Evolutionary conservation across 306 rosid species (phyloP).

Genomic region (Chamaecrista fasciculata): DNA sequence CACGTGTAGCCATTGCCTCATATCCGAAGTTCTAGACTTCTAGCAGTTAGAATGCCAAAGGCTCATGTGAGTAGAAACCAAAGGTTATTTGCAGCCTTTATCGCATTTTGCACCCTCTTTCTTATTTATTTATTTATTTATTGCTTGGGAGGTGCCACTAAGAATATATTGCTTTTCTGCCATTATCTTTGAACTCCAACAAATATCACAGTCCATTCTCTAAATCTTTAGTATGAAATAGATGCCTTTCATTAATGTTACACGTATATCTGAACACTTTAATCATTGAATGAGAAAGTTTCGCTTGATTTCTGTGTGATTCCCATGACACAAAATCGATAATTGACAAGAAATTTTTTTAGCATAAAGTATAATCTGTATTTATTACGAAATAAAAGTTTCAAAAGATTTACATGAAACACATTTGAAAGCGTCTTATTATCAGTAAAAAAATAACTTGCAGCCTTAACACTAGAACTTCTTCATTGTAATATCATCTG

Average conservation of each 20-base stretch:
- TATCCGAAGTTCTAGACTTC: not conserved
- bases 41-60: constrained; percentile 7
- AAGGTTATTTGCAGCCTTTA: not conserved
- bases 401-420: constrained; percentile 8
- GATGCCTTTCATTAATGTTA: constrained; percentile 5
- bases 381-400: not conserved
- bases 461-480: not conserved
- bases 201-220: constrained; percentile 2
- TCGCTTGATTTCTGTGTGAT: constrained; percentile 17
- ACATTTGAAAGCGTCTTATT: too few species aligned
- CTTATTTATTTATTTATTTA: not conserved
- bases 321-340: constrained; percentile 1
- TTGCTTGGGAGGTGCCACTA: too few species aligned
- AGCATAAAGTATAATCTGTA: not conserved
- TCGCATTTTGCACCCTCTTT: constrained; percentile 11
- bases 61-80: not conserved
- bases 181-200: constrained; percentile 2
- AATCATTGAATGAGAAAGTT: constrained; percentile 11
- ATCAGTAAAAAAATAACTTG: not conserved
- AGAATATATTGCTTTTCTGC: constrained; percentile 1
- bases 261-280: constrained; percentile 2
- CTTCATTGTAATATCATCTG: not conserved
- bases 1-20: not conserved
- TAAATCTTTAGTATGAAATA: constrained; percentile 1
- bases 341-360: not conserved